Evolutionary conservation across 768 basidiomycete genomes (phyloP).

Genomic region (Galerina sulciceps): DNA sequence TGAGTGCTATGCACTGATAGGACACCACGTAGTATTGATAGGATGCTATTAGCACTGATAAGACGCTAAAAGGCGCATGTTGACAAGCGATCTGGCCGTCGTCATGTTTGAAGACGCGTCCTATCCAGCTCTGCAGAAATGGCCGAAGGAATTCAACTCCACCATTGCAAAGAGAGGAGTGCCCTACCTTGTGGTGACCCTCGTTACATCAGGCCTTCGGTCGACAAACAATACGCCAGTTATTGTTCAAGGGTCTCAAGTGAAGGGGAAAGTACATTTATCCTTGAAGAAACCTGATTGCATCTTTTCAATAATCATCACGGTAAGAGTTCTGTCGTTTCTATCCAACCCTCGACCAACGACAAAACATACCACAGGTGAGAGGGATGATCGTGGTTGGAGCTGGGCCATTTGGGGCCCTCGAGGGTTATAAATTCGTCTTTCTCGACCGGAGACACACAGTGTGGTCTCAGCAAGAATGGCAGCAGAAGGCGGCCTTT

Average conservation of each 20-base stretch:
- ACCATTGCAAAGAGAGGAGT: background rate
- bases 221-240: background rate
- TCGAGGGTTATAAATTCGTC: conserved; percentile 2
- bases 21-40: too few species aligned
- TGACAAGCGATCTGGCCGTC: too few species aligned
- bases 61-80: too few species aligned
- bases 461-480: background rate
- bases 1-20: too few species aligned
- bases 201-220: too few species aligned
- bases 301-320: background rate
- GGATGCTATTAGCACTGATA: too few species aligned
- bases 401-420: background rate
- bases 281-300: background rate
- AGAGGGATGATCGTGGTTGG: background rate
- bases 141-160: background rate
- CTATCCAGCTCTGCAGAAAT: background rate
- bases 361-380: too few species aligned
- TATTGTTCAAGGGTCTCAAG: background rate
- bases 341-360: background rate
- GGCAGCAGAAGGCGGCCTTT: conserved; percentile 11
- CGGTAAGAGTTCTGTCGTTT: background rate
- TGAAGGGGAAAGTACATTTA: background rate
- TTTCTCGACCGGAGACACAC: background rate
- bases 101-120: background rate
- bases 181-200: background rate